Conservation (phyloP, 345 rosid species). For the Salix exigua region DNA sequence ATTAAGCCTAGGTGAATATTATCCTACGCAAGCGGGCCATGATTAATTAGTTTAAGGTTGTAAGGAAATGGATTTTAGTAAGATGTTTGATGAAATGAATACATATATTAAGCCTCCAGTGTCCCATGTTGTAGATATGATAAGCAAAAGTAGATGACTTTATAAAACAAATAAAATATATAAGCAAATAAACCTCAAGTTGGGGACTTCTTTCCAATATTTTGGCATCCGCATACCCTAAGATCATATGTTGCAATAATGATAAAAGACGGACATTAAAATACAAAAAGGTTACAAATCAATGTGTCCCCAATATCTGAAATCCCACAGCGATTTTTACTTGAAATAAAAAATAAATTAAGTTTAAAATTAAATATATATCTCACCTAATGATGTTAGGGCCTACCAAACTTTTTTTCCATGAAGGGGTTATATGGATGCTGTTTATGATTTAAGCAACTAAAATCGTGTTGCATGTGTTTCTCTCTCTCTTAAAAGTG, state of each 20-base stretch:
- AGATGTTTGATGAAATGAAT: no score
- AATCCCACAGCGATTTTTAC: constrained; percentile 19
- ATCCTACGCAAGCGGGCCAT: not conserved
- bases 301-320: constrained; percentile 10
- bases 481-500: constrained; percentile 13
- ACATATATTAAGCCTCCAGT: no score
- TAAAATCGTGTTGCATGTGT: not conserved
- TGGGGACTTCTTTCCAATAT: not conserved
- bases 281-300: constrained; percentile 7
- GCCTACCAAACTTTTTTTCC: constrained; percentile 25
- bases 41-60: not conserved
- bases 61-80: no score
- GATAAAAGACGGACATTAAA: not conserved
- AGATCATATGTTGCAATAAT: constrained; percentile 1
- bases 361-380: constrained; percentile 12
- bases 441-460: constrained; percentile 10
- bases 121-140: no score
- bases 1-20: no score
- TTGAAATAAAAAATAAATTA: constrained; percentile 14
- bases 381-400: constrained; percentile 43
- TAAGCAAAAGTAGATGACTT: no score
- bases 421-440: constrained; percentile 4
- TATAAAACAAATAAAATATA: no score
- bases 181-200: no score
- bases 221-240: not conserved